Evolutionary conservation across 805 yeast species (phyloP).

Genomic region (Candida dajiaensis): DNA sequence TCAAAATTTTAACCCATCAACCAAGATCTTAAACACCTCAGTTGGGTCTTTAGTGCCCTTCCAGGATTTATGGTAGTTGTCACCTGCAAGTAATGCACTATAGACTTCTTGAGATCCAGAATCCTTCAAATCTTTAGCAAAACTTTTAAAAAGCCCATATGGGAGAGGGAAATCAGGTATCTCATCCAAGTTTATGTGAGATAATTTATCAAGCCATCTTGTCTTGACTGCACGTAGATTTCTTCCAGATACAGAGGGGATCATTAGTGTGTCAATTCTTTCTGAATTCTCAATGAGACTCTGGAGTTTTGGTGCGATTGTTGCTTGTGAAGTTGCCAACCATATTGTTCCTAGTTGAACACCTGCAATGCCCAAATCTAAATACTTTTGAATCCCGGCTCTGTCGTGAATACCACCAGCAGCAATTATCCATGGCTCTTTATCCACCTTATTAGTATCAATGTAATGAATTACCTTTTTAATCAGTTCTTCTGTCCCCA

Average conservation of each 20-base stretch:
- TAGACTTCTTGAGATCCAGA: constrained; percentile 1
- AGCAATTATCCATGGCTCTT: constrained; percentile 32
- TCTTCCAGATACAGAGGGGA: constrained; percentile 21
- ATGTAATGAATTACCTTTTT: constrained; percentile 18
- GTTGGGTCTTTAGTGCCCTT: constrained; percentile 12
- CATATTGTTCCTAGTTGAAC: constrained; percentile 54
- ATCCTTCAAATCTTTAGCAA: constrained; percentile 7
- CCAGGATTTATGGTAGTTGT: constrained; percentile 12
- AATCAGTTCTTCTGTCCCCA: constrained; percentile 30
- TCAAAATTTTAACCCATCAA: constrained; percentile 3
- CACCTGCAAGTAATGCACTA: constrained; percentile 15
- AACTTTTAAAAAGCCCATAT: constrained; percentile 18
- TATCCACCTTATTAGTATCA: constrained; percentile 1
- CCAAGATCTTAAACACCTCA: constrained; percentile 9
- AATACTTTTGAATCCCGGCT: constrained; percentile 24
- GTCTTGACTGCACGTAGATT: constrained; percentile 19
- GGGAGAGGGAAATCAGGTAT: constrained; percentile 24
- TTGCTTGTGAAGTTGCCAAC: constrained; percentile 22
- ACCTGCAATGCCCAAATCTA: constrained; percentile 41
- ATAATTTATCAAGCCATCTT: constrained; percentile 18
- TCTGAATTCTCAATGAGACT: not conserved
- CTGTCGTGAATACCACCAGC: constrained; percentile 48
- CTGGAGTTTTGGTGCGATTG: constrained; percentile 9
- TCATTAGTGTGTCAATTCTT: constrained; percentile 24
- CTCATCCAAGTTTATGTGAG: not conserved